Percentiles rank a stretch among this genome's conserved stretches.
Evolutionary conservation across 2,329 filamentous ascomycete genomes (phyloP).

Genomic region (Phialocephala subalpina): DNA sequence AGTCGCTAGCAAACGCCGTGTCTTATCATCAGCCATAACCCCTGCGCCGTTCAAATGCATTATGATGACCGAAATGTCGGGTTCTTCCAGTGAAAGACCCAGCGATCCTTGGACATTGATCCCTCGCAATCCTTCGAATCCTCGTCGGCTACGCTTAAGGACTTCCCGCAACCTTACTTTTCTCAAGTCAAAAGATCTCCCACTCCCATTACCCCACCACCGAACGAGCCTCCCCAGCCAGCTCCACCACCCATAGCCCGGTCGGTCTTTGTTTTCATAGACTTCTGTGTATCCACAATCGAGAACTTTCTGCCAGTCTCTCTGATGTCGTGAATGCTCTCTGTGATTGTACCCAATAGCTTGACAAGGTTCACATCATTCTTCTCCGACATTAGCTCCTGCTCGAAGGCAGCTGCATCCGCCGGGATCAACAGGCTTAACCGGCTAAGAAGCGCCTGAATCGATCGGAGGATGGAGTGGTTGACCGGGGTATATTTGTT

Average conservation of each 20-base stretch:
- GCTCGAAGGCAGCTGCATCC: conserved; percentile 68
- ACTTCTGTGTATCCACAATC: conserved; percentile 53
- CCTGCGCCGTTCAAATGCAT: conserved; percentile 33
- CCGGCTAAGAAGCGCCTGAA: conserved; percentile 85
- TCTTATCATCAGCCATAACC: conserved; percentile 17
- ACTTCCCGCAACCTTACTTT: conserved; percentile 8
- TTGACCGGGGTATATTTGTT: conserved; percentile 48
- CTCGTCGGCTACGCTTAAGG: too few relatives aligned
- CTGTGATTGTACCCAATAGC: conserved; percentile 78
- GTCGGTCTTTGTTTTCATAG: conserved; percentile 23
- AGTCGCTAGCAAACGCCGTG: conserved; percentile 35
- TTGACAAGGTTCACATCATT: conserved; percentile 85
- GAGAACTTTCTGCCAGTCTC: conserved; percentile 79
- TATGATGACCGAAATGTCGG: neutral
- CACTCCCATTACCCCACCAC: conserved; percentile 27
- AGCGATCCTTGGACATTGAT: too few relatives aligned
- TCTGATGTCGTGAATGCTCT: conserved; percentile 74
- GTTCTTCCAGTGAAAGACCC: too few relatives aligned
- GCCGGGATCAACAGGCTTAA: conserved; percentile 82
- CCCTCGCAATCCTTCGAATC: too few relatives aligned
- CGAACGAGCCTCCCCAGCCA: conserved; percentile 20
- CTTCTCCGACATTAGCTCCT: conserved; percentile 77
- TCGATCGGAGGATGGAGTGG: conserved; percentile 82
- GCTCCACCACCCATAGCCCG: conserved; percentile 15
- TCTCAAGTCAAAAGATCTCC: conserved; percentile 34